phyloP scores from a whole-genome alignment of 2,329 filamentous ascomycete genomes.

The Phaeophleospora eucalypticola region DNA sequence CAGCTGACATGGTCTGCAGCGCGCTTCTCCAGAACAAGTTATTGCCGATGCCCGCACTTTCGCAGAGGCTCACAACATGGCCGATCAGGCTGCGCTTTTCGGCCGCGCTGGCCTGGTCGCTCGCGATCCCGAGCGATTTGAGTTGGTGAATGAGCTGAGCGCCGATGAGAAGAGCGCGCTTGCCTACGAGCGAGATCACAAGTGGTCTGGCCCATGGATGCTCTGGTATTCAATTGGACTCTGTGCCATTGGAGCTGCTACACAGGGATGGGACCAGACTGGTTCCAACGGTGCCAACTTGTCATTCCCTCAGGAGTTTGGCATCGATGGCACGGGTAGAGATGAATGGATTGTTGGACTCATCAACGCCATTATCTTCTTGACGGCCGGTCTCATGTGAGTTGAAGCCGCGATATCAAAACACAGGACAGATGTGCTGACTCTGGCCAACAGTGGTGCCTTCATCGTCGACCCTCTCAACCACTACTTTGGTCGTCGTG shows the following conservation, averaged over 20 bases:
- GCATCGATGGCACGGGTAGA: conserved; percentile 23
- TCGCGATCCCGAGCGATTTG: conserved; percentile 62
- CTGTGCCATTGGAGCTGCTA: conserved; percentile 30
- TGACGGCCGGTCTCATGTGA: conserved; percentile 39
- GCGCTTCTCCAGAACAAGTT: conserved; percentile 30
- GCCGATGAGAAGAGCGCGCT: conserved; percentile 59
- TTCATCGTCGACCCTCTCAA: conserved; percentile 55
- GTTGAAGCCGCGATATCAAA: conserved; percentile 7
- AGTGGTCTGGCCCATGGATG: conserved; percentile 60
- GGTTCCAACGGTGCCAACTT: conserved; percentile 50
- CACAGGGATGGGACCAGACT: conserved; percentile 33
- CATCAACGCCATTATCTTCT: conserved; percentile 51
- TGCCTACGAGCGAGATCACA: conserved; percentile 60
- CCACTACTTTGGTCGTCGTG: conserved; percentile 35
- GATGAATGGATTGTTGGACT: conserved; percentile 37
- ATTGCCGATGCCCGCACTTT: conserved; percentile 33
- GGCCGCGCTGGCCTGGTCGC: conserved; percentile 60
- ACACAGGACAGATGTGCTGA: no score
- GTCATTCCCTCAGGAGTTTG: conserved; percentile 41
- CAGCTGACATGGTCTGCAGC: conserved; percentile 26
- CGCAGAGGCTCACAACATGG: conserved; percentile 32
- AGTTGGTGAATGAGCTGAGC: conserved; percentile 58
- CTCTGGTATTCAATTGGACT: conserved; percentile 62
- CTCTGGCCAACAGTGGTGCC: conserved; percentile 21
- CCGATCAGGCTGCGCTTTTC: conserved; percentile 37